Conservation (phyloP, 148 eudicot species). For the Chenopodium album region DNA sequence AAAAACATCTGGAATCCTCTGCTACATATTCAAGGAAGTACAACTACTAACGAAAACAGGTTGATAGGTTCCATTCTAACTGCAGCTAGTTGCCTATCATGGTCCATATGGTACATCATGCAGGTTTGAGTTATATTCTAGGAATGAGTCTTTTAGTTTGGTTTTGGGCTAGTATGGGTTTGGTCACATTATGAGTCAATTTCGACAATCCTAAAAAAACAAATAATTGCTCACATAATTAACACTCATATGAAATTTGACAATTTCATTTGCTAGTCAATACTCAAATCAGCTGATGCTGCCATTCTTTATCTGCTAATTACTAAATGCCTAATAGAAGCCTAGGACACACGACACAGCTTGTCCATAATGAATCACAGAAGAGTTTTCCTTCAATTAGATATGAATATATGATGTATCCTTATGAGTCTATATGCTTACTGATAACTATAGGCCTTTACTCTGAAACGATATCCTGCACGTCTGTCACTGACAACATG, state of each 20-base stretch:
- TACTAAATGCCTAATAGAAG: not conserved
- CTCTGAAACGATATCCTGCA: slow-evolving; percentile 73
- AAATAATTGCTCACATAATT: not conserved
- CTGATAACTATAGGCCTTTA: slow-evolving; percentile 48
- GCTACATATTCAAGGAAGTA: slow-evolving; percentile 39
- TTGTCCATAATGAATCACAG: not conserved
- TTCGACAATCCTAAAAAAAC: not conserved
- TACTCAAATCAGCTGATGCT: too few species aligned
- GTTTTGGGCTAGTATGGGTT: not conserved
- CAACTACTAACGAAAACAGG: slow-evolving; percentile 45
- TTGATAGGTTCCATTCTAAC: slow-evolving; percentile 61
- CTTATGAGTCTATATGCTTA: not conserved
- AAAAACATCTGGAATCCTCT: slow-evolving; percentile 44
- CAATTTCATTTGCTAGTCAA: too few species aligned
- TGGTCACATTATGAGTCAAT: not conserved
- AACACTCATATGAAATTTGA: not conserved
- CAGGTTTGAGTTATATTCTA: slow-evolving; percentile 41
- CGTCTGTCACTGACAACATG: slow-evolving; percentile 65
- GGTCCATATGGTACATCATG: slow-evolving; percentile 76
- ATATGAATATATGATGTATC: not conserved
- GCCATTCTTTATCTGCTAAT: not conserved
- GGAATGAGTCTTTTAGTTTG: too few species aligned
- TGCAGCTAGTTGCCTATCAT: slow-evolving; percentile 62
- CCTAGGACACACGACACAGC: not conserved
- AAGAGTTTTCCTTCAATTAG: not conserved